Evolutionary conservation across 169 alveolate species (phyloP), one percentile per base, ranked within the genome.

Genomic region (Perkinsus olseni): DNA sequence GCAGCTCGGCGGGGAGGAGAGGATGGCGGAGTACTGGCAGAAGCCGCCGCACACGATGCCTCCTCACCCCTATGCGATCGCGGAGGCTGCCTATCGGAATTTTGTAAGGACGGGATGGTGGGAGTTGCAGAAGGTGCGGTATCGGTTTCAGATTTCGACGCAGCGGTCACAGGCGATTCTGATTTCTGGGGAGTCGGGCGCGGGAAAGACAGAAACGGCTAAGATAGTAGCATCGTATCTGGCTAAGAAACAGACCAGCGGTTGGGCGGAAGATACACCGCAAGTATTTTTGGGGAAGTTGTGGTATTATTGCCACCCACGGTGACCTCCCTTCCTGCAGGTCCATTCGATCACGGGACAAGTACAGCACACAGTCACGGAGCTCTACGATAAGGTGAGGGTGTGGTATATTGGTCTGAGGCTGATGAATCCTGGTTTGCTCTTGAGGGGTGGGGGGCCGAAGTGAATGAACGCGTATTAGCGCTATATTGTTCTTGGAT

Each of bases 201-300:
- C 99, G n/a, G 99, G 99, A 0, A 98, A 98, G 95, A 98, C 99
- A 24, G 99, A 97, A 94, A 96, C 97, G 91, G 98, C 99, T n/a
- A 98, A 97, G 95, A 94, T 95, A 17, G 97, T 90, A 40, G 93
- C 93, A 94, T 92, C 95, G 48, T 93, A 91, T 74, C 74, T 94
- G 45, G 96, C 96, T 0, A 93, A 93, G 38, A 94, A 93, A 74
- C 94, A 93, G 38, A 90, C 93, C 38, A 94, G 92, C 37, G 93
- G 95, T 24, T 74, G 92, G 38, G 91, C 94, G 74, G 6, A 95
- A 96, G 91, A 96, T 97, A 38, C 82, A 28, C 82, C 82, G 10
- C 82, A 62, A 3, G 82, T 62, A 8, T 4, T 21, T 62, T 62
- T 62, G 34, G 1, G 28, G 50, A 3, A 13, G 8, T 62, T 24